Base-by-base conservation (phyloP, 805 yeast species). In the Tetrapisispora pingtungensis region DNA sequence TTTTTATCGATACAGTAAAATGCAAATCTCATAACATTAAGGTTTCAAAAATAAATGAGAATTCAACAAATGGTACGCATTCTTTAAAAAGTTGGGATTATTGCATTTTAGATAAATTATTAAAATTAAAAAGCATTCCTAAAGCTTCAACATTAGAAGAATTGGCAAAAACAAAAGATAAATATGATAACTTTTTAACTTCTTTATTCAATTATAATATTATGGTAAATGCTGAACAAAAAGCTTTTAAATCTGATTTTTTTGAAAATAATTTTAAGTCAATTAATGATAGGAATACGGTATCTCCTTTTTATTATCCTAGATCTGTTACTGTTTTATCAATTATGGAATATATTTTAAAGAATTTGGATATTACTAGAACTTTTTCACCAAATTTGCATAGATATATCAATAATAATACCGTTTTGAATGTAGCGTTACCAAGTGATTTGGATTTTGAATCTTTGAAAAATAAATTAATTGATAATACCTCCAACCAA, bases 381-480 rank as follows among this genome's bases (percentile, higher is more conserved):
- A 20, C 33, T 19, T 42, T 56, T 28, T 54, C 56, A 38, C 64
- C 64, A 7, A 51, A 49, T 26, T 40, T 57, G 10, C 31, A 22
- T 4, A 20, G n/a, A 3, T 40, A 40, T 17, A 10, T 40, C 2
- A 15, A 24, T 20, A 40, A 40, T n/a, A 33, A 39, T 8, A 18
- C 26, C 4, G 46, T 42, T 20, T 34, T 46, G 13, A 36, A 42
- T 19, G 41, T 37, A 13, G 26, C 33, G 5, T 22, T 22, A 22
- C 26, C 5, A 22, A 22, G 8, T 22, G 26, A 5, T 22, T 8
- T 22, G 8, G 8, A 22, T 6, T 22, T 22, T 6, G 26, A 22
- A 22, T 22, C 8, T 6, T 22, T 22, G 8, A 22, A 22, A 22
- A 8, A 22, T 8, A 22, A 22, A 22, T 6, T 22, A 22, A 22